Evolutionary conservation across 2,329 filamentous ascomycete genomes (phyloP).

Genomic region (Alternaria viburni): DNA sequence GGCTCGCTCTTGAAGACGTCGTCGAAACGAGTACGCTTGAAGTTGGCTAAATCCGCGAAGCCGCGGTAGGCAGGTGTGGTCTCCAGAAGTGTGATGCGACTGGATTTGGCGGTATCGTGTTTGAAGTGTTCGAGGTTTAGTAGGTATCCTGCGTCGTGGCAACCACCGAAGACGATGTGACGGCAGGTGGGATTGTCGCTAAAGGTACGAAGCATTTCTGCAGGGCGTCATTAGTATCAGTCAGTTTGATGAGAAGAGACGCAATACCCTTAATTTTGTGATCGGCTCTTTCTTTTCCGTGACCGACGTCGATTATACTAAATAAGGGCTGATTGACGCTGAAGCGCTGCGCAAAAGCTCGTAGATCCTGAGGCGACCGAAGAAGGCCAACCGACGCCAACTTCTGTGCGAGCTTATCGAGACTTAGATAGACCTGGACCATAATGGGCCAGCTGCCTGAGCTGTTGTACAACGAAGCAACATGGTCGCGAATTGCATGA

Average conservation of each 20-base stretch:
- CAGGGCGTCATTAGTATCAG: constrained; percentile 7
- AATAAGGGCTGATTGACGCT: constrained; percentile 54
- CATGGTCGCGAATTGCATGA: constrained; percentile 50
- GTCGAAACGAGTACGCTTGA: constrained; percentile 49
- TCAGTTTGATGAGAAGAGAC: background rate
- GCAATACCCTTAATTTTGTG: constrained; percentile 53
- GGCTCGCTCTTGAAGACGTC: constrained; percentile 51
- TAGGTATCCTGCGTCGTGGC: constrained; percentile 56
- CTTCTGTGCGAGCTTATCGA: constrained; percentile 54
- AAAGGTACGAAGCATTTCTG: constrained; percentile 56
- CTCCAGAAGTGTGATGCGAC: constrained; percentile 55
- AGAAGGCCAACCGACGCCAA: constrained; percentile 51
- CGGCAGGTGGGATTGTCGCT: constrained; percentile 55
- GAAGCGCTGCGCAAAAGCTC: constrained; percentile 53
- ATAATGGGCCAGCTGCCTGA: constrained; percentile 54
- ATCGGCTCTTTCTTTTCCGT: constrained; percentile 55
- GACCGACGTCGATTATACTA: constrained; percentile 56
- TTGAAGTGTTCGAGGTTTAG: constrained; percentile 55
- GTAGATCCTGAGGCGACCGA: constrained; percentile 47
- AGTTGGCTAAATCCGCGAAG: constrained; percentile 50
- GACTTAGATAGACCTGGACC: constrained; percentile 56
- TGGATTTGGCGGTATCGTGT: constrained; percentile 45
- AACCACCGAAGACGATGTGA: constrained; percentile 57
- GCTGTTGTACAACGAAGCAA: constrained; percentile 50
- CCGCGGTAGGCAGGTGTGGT: constrained; percentile 50